phyloP scores from a whole-genome alignment of 805 yeast genomes.

The Cyberlindnera samutprakarnensis region DNA sequence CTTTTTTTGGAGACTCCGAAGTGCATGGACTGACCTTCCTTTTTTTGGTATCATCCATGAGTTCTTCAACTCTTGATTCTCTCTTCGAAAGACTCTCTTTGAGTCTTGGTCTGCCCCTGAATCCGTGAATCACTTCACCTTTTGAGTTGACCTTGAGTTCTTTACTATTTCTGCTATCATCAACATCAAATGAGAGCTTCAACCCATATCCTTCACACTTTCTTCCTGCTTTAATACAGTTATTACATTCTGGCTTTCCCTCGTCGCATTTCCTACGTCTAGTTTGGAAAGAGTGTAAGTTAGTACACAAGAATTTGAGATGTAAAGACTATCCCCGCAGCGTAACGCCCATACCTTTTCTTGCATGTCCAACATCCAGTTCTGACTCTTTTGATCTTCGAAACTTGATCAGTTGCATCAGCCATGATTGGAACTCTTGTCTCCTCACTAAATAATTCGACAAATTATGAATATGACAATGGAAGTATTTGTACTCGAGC shows the following conservation, averaged over 20 bases:
- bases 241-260: slow-evolving; percentile 41
- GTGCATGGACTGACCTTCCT: too few species aligned
- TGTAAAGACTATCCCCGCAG: too few species aligned
- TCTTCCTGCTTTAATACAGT: slow-evolving; percentile 37
- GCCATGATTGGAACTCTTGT: too few species aligned
- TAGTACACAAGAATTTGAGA: too few species aligned
- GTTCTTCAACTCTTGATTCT: background rate
- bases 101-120: slow-evolving; percentile 36
- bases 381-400: slow-evolving; percentile 27
- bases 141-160: slow-evolving; percentile 19
- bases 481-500: too few species aligned
- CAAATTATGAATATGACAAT: too few species aligned
- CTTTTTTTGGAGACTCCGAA: background rate
- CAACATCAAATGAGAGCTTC: slow-evolving; percentile 42
- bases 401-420: too few species aligned
- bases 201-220: slow-evolving; percentile 44
- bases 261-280: slow-evolving; percentile 52
- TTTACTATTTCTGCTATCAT: slow-evolving; percentile 32
- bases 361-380: slow-evolving; percentile 57
- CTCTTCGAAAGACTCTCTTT: slow-evolving; percentile 26
- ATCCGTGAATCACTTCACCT: slow-evolving; percentile 33
- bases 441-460: too few species aligned
- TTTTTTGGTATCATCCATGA: background rate
- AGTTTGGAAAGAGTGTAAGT: too few species aligned
- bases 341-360: slow-evolving; percentile 28